Evolutionary conservation across 1,284 basidiomycete species (phyloP).

Genomic region (Sporisorium graminicola): DNA sequence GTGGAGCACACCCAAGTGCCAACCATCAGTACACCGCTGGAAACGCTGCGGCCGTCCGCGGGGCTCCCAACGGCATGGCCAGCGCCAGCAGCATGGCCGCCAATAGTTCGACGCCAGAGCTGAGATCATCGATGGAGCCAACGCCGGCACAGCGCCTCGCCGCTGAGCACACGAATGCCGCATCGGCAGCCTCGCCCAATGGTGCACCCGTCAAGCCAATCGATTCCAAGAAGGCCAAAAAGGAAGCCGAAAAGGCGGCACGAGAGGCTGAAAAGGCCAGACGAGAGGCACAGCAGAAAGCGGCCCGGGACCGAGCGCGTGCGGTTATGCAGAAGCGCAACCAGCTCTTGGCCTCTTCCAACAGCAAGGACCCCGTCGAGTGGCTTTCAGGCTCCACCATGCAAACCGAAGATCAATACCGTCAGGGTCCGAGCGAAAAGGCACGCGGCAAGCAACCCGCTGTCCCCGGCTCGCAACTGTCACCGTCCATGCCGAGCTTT

Average conservation of each 20-base stretch:
- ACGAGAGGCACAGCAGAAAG: conserved; percentile 81
- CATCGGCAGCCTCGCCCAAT: conserved; percentile 65
- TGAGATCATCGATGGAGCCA: conserved; percentile 20
- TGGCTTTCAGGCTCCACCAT: conserved; percentile 53
- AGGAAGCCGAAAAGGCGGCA: conserved; percentile 85
- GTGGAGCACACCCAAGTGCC: conserved; percentile 1
- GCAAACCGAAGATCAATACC: conserved; percentile 35
- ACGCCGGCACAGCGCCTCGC: conserved; percentile 55
- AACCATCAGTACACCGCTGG: conserved; percentile 20
- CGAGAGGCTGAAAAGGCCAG: conserved; percentile 87
- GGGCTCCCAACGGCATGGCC: conserved; percentile 21
- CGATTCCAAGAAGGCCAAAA: conserved; percentile 88
- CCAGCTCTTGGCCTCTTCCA: conserved; percentile 58
- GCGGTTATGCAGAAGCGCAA: conserved; percentile 92
- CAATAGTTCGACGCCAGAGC: conserved; percentile 23
- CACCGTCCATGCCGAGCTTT: conserved; percentile 46
- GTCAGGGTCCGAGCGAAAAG: conserved; percentile 53
- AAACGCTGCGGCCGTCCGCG: conserved; percentile 15
- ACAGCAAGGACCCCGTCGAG: conserved; percentile 62
- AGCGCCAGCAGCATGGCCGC: neutral
- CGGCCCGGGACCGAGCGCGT: conserved; percentile 83
- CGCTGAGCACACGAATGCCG: conserved; percentile 43
- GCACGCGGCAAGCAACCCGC: conserved; percentile 61
- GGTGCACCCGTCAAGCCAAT: conserved; percentile 70
- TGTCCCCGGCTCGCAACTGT: conserved; percentile 39